Evolutionary conservation across 768 basidiomycete species (phyloP).

Genomic region (Naematelia encephala): DNA sequence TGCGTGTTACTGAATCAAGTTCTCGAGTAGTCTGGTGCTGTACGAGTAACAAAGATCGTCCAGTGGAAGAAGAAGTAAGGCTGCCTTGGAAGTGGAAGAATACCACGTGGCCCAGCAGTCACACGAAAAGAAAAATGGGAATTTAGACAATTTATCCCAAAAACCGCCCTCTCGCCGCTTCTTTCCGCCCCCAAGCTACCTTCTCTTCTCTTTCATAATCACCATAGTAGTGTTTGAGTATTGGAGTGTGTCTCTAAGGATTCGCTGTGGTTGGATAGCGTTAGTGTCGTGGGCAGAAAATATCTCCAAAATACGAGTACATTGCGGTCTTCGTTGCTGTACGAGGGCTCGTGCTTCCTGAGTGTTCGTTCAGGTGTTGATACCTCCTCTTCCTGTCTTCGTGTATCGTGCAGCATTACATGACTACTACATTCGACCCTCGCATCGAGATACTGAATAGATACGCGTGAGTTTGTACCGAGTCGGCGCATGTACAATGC

Average conservation of each 20-base stretch:
- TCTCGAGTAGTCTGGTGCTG: too few species aligned
- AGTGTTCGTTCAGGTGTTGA: neutral
- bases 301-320: neutral
- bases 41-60: too few species aligned
- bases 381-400: neutral
- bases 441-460: neutral
- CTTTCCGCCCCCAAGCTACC: neutral
- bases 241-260: neutral
- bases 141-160: neutral
- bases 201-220: neutral
- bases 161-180: neutral
- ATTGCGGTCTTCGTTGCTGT: neutral
- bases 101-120: neutral
- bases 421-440: neutral
- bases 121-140: too few species aligned
- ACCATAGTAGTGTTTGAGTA: neutral
- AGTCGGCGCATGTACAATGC: neutral
- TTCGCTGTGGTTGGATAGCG: neutral
- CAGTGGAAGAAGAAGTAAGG: too few species aligned
- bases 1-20: too few species aligned
- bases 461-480: slow-evolving; percentile 6
- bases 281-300: neutral
- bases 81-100: too few species aligned
- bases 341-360: neutral
- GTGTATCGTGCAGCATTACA: neutral